phyloP scores from a whole-genome alignment of 768 basidiomycete species.

The Cyclocybe cylindracea region DNA sequence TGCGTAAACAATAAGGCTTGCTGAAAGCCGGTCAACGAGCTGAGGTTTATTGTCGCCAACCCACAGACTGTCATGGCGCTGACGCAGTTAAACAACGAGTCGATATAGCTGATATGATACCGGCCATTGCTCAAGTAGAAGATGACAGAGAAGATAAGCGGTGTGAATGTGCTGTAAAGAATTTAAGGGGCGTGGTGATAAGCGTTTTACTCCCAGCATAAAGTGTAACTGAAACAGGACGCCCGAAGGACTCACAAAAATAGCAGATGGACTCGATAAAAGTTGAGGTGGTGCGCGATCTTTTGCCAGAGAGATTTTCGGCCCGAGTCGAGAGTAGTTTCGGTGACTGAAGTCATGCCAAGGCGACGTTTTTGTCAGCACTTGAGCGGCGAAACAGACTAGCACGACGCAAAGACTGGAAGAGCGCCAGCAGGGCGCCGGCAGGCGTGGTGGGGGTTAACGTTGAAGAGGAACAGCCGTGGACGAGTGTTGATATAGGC shows the following conservation, averaged over 20 bases:
- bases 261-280: conserved; percentile 62
- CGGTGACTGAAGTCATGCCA: conserved; percentile 18
- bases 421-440: too few relatives aligned
- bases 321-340: neutral
- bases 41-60: conserved; percentile 69
- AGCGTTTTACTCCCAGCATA: neutral
- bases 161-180: conserved; percentile 65
- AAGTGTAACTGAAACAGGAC: conserved; percentile 1
- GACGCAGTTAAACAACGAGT: conserved; percentile 76
- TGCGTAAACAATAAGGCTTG: conserved; percentile 71
- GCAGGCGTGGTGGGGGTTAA: too few relatives aligned
- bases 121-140: conserved; percentile 83
- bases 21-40: conserved; percentile 68
- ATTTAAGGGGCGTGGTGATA: conserved; percentile 8
- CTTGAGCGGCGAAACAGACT: too few relatives aligned
- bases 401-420: too few relatives aligned
- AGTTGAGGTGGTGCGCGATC: conserved; percentile 57
- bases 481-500: too few relatives aligned
- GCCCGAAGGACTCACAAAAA: conserved; percentile 51
- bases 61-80: conserved; percentile 81
- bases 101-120: conserved; percentile 71
- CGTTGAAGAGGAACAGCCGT: too few relatives aligned
- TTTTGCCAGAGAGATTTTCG: conserved; percentile 24
- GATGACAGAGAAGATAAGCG: conserved; percentile 76
- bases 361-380: neutral